Conservation (phyloP, 768 basidiomycete genomes). For the Cubamyces lactineus region DNA sequence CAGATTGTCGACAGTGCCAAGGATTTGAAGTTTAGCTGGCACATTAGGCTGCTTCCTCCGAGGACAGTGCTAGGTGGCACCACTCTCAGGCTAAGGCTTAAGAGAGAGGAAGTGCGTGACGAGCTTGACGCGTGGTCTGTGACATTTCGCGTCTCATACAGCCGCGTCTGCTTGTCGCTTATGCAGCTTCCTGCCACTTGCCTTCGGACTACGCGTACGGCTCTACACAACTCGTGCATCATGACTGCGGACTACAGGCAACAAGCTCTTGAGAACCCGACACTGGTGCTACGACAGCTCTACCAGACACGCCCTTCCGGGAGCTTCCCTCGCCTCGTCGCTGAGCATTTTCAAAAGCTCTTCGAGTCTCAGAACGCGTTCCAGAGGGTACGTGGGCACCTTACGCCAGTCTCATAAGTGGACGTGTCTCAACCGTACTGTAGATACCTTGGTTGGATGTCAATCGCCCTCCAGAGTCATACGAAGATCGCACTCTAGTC, state of each 20-base stretch:
- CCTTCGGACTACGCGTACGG: neutral
- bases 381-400: slow-evolving; percentile 26
- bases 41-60: too few species aligned
- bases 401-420: neutral
- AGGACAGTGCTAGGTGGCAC: too few species aligned
- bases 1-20: too few species aligned
- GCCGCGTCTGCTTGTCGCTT: neutral
- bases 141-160: slow-evolving; percentile 22
- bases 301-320: slow-evolving; percentile 27
- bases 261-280: slow-evolving; percentile 55
- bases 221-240: slow-evolving; percentile 4
- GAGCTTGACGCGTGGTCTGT: slow-evolving; percentile 18
- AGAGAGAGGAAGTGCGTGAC: slow-evolving; percentile 8
- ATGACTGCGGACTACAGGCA: slow-evolving; percentile 59
- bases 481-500: slow-evolving; percentile 60
- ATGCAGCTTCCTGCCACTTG: neutral
- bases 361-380: slow-evolving; percentile 34
- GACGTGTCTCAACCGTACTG: slow-evolving; percentile 6
- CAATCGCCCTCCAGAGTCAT: slow-evolving; percentile 49
- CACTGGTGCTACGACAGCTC: slow-evolving; percentile 51
- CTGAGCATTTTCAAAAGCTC: slow-evolving; percentile 35
- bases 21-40: too few species aligned
- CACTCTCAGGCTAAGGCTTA: too few species aligned
- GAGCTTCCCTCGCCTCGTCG: slow-evolving; percentile 36
- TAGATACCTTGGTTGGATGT: slow-evolving; percentile 64